phyloP scores from a whole-genome alignment of 2,329 filamentous ascomycete species.

The Penicillium sp. region DNA sequence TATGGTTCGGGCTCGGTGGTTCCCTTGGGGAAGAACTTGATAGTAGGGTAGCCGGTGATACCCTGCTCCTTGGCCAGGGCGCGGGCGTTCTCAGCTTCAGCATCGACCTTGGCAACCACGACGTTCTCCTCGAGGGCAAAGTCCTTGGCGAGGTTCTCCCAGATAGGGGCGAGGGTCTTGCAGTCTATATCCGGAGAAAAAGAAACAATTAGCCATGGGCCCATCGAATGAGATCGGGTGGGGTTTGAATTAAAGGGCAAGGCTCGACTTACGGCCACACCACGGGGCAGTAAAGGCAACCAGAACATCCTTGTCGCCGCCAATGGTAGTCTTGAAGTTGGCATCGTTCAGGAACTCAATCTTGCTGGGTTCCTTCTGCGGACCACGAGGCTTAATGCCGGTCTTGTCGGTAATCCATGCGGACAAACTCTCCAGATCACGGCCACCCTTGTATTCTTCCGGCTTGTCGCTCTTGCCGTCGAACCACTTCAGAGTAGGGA shows the following conservation, averaged over 20 bases:
- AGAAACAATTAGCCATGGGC: constrained; percentile 6
- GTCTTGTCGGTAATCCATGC: constrained; percentile 87
- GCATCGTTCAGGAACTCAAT: constrained; percentile 80
- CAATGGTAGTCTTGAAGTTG: constrained; percentile 77
- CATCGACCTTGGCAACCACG: constrained; percentile 92
- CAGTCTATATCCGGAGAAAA: constrained; percentile 68
- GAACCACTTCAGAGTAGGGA: constrained; percentile 97
- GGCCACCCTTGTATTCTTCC: constrained; percentile 80
- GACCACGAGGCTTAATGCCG: constrained; percentile 73
- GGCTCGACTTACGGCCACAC: constrained; percentile 83
- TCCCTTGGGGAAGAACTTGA: constrained; percentile 95
- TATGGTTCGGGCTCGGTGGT: constrained; percentile 74
- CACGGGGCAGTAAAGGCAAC: constrained; percentile 98
- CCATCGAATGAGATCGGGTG: neutral
- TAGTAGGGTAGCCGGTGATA: constrained; percentile 88
- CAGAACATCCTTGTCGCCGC: constrained; percentile 83
- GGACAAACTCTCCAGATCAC: constrained; percentile 83
- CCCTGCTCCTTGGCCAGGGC: constrained; percentile 74
- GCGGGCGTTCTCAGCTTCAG: constrained; percentile 85
- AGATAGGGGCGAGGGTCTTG: constrained; percentile 88
- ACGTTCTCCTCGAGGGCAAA: constrained; percentile 79
- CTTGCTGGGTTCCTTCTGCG: constrained; percentile 67
- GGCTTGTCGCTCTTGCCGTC: constrained; percentile 90
- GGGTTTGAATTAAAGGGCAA: constrained; percentile 7
- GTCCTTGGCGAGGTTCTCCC: constrained; percentile 83